Evolutionary conservation across 495 filamentous ascomycete genomes (phyloP).

Genomic region (Podospora fimiseda): DNA sequence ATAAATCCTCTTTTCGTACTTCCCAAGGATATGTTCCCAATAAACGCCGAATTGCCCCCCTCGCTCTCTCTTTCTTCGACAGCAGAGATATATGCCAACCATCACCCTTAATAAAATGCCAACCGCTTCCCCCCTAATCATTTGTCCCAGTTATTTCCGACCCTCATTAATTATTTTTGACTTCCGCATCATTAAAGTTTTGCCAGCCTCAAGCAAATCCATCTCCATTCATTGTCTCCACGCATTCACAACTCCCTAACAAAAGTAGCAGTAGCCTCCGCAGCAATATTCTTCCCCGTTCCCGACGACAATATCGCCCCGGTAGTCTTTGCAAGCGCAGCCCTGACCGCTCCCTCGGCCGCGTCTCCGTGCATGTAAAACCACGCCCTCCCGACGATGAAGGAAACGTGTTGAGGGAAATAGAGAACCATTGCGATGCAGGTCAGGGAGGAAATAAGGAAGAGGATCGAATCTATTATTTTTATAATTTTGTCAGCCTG

Average conservation of each 20-base stretch:
- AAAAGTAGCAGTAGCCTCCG: slow-evolving; percentile 15
- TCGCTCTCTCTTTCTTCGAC: too few relatives aligned
- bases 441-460: slow-evolving; percentile 79
- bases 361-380: slow-evolving; percentile 84
- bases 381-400: slow-evolving; percentile 74
- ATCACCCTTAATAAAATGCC: too few relatives aligned
- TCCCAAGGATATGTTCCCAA: background rate
- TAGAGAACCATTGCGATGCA: slow-evolving; percentile 82
- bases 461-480: slow-evolving; percentile 75
- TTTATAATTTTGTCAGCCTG: background rate
- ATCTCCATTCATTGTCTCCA: background rate
- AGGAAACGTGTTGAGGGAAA: slow-evolving; percentile 79
- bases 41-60: background rate
- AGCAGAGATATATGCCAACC: too few relatives aligned
- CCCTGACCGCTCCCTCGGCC: slow-evolving; percentile 26
- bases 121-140: too few relatives aligned
- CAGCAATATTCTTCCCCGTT: slow-evolving; percentile 11
- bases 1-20: background rate
- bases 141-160: too few relatives aligned
- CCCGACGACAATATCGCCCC: slow-evolving; percentile 26
- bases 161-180: background rate
- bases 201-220: background rate
- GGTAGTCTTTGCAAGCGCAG: slow-evolving; percentile 21
- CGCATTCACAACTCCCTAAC: slow-evolving; percentile 31
- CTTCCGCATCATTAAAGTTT: background rate